phyloP scores from a whole-genome alignment of 345 rosid species.

The Moricandia moricandioides region DNA sequence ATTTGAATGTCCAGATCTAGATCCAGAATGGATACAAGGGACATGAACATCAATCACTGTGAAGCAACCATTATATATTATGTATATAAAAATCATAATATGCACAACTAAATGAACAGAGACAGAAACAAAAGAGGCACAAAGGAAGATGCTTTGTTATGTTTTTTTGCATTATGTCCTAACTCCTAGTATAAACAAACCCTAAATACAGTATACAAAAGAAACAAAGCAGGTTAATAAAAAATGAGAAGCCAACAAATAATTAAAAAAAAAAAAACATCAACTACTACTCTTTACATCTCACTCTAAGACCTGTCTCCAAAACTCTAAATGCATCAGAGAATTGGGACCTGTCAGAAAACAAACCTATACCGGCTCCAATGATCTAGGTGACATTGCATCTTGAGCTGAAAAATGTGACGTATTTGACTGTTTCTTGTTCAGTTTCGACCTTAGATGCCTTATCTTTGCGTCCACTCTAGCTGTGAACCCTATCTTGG shows the following conservation, averaged over 20 bases:
- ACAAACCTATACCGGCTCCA: slow-evolving; percentile 22
- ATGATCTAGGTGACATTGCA: slow-evolving; percentile 42
- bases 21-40: too few species aligned
- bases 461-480: slow-evolving; percentile 96
- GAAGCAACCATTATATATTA: too few species aligned
- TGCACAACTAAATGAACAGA: neutral
- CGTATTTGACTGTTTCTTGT: slow-evolving; percentile 54
- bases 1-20: too few species aligned
- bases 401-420: slow-evolving; percentile 38
- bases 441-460: slow-evolving; percentile 59
- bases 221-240: neutral
- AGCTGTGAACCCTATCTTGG: slow-evolving; percentile 93
- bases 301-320: slow-evolving; percentile 34
- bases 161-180: slow-evolving; percentile 23
- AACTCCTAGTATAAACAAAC: slow-evolving; percentile 36
- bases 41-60: too few species aligned
- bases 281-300: slow-evolving; percentile 35
- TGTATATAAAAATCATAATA: neutral
- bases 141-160: slow-evolving; percentile 18
- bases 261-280: slow-evolving; percentile 18
- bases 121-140: slow-evolving; percentile 19
- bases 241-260: neutral
- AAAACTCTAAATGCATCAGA: slow-evolving; percentile 16
- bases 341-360: slow-evolving; percentile 21
- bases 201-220: slow-evolving; percentile 27